These are phyloP conservation scores for Sporothrix sp. DNA, from an alignment of 2,329 filamentous ascomycete species.

Conservation along the genomic window DNA sequence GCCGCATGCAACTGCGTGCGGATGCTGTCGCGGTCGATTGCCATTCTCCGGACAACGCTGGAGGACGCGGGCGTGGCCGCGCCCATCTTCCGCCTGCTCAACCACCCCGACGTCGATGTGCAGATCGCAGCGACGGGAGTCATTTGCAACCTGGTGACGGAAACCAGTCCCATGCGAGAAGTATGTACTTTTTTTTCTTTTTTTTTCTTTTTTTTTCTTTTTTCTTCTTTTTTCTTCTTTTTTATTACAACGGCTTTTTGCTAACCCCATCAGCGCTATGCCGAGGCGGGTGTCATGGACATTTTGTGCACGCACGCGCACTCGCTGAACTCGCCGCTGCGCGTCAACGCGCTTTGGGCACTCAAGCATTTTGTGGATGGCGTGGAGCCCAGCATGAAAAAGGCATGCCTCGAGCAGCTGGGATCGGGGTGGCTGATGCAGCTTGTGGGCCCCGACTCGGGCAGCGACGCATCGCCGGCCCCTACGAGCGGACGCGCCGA, in stretches of 20 bases:
- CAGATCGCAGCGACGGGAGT: conserved; percentile 78
- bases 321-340: conserved; percentile 66
- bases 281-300: conserved; percentile 63
- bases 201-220: not conserved
- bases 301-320: conserved; percentile 77
- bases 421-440: conserved; percentile 71
- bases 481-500: conserved; percentile 26
- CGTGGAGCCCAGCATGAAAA: conserved; percentile 62
- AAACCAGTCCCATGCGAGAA: conserved; percentile 85
- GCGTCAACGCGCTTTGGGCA: conserved; percentile 84
- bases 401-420: conserved; percentile 66
- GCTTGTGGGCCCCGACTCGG: conserved; percentile 57
- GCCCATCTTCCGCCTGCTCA: conserved; percentile 67
- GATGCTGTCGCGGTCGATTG: conserved; percentile 76
- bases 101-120: conserved; percentile 65
- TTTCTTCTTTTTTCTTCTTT: not conserved
- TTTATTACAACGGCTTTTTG: not conserved
- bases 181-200: conserved; percentile 42
- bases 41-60: conserved; percentile 71
- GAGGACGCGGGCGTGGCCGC: conserved; percentile 76
- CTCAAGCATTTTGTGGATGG: conserved; percentile 80
- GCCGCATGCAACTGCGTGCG: conserved; percentile 76
- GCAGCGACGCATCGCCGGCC: conserved; percentile 37
- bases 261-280: conserved; percentile 46
- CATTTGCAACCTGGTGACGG: conserved; percentile 74